These are phyloP conservation scores for Epichloe sp. DNA, from an alignment of 2,329 filamentous ascomycete species.

Conservation along the genomic window DNA sequence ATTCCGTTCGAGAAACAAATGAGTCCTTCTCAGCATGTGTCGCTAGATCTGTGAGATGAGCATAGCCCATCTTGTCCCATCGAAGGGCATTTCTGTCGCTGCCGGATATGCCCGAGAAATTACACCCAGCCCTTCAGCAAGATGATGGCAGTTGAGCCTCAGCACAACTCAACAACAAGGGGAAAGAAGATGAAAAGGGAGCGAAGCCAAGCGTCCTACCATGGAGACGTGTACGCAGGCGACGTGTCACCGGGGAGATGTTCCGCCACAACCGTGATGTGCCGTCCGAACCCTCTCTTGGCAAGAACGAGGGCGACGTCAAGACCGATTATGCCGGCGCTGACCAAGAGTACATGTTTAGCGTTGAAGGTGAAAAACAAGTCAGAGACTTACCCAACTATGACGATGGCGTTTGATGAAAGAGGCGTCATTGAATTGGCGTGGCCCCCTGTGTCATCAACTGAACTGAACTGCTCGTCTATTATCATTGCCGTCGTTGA, in stretches of 20 bases:
- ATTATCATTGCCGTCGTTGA: too few relatives aligned
- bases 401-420: too few relatives aligned
- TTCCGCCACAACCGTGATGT: constrained; percentile 26
- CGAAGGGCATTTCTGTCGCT: constrained; percentile 26
- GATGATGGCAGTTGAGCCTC: too few relatives aligned
- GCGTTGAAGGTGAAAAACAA: too few relatives aligned
- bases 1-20: constrained; percentile 24
- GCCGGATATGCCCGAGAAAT: constrained; percentile 31
- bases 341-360: constrained; percentile 9
- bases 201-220: background rate
- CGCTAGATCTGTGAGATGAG: constrained; percentile 22
- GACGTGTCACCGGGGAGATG: constrained; percentile 25
- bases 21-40: constrained; percentile 16
- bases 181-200: too few relatives aligned
- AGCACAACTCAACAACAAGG: too few relatives aligned
- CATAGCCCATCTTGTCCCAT: constrained; percentile 28
- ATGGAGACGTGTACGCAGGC: background rate
- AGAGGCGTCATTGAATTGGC: too few relatives aligned
- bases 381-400: too few relatives aligned
- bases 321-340: constrained; percentile 38
- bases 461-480: too few relatives aligned
- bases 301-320: constrained; percentile 30
- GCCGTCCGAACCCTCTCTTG: constrained; percentile 29
- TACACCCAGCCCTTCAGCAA: constrained; percentile 25
- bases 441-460: too few relatives aligned